phyloP scores from a whole-genome alignment of 2,329 filamentous ascomycete genomes.

The Grosmannia clavigera region DNA sequence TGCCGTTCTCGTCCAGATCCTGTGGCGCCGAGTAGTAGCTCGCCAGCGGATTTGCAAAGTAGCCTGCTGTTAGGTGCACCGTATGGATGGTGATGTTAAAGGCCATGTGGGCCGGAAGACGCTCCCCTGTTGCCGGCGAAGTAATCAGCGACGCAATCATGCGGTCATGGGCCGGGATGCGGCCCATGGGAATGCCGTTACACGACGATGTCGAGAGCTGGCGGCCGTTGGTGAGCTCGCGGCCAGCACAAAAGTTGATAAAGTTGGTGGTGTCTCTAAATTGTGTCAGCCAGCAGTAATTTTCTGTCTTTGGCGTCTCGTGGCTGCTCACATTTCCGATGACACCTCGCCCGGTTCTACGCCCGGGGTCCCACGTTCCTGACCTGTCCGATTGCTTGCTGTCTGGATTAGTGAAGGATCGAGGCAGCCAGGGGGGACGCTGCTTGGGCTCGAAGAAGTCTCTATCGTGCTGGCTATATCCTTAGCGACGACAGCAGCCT shows the following conservation, averaged over 20 bases:
- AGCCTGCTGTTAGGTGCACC: slow-evolving; percentile 35
- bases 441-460: not conserved
- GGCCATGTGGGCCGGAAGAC: slow-evolving; percentile 23
- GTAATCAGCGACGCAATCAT: slow-evolving; percentile 45
- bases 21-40: slow-evolving; percentile 46
- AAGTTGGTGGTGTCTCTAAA: slow-evolving; percentile 34
- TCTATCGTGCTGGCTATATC: not conserved
- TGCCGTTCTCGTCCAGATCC: slow-evolving; percentile 27
- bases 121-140: slow-evolving; percentile 28
- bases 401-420: slow-evolving; percentile 21
- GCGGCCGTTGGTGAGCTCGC: slow-evolving; percentile 40
- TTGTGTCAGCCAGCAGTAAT: no score
- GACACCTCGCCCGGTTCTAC: slow-evolving; percentile 18
- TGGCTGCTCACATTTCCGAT: slow-evolving; percentile 12
- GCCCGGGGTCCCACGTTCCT: not conserved
- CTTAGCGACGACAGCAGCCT: not conserved
- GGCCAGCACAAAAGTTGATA: slow-evolving; percentile 46
- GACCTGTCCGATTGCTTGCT: slow-evolving; percentile 9
- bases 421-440: not conserved
- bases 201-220: slow-evolving; percentile 39
- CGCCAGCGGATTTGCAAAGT: slow-evolving; percentile 39
- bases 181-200: slow-evolving; percentile 46
- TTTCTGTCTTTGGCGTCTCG: no score
- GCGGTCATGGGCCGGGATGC: slow-evolving; percentile 34
- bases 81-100: slow-evolving; percentile 38